These are phyloP conservation scores for Solioccasus polychromus DNA, from an alignment of 768 basidiomycete genomes.

Conservation along the genomic window DNA sequence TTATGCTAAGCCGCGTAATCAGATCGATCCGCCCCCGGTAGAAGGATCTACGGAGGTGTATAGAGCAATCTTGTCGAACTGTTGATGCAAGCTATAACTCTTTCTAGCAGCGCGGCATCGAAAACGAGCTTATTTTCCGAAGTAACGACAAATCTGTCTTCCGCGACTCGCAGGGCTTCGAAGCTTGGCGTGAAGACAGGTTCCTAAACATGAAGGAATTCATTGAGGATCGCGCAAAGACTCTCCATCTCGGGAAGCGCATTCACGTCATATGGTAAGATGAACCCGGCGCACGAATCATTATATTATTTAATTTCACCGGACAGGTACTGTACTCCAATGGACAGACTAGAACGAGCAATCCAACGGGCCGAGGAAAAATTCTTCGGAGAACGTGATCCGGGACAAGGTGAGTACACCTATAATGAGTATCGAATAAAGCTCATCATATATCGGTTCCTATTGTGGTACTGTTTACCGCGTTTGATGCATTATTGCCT, in stretches of 20 bases:
- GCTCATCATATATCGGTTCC: background rate
- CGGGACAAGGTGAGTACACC: background rate
- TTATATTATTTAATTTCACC: background rate
- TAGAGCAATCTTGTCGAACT: no score
- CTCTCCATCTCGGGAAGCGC: background rate
- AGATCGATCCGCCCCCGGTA: conserved; percentile 4
- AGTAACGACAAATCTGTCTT: conserved; percentile 5
- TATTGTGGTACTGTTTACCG: conserved; percentile 8
- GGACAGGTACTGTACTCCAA: conserved; percentile 7
- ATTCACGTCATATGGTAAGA: conserved; percentile 1
- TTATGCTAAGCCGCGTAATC: background rate
- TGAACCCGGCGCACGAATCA: no score
- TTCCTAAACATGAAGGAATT: background rate
- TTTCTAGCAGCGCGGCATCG: background rate
- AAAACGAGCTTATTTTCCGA: conserved; percentile 3
- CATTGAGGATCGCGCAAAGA: background rate
- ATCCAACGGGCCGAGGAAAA: background rate
- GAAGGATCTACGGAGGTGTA: background rate
- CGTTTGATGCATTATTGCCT: conserved; percentile 4
- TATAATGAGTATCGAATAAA: background rate
- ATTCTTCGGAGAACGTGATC: background rate
- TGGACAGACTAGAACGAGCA: conserved; percentile 2
- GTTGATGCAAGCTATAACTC: no score
- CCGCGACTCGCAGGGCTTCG: conserved; percentile 1
- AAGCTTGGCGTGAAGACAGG: background rate